Conservation (phyloP, 257 asterid species). For the Fraxinus cuspidata region DNA sequence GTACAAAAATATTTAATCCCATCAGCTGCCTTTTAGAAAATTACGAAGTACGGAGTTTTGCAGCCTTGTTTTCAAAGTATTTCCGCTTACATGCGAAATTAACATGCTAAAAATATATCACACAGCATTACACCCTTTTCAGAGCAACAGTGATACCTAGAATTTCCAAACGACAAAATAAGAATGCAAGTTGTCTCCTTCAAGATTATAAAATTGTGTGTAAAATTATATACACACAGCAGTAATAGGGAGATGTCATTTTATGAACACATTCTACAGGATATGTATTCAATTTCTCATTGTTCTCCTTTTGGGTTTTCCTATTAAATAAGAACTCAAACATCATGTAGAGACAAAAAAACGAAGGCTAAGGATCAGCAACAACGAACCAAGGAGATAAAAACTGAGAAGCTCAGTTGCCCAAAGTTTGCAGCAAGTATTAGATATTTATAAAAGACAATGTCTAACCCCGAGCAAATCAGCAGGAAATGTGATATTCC, state of each 20-base stretch:
- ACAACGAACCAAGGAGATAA: neutral
- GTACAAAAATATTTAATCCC: neutral
- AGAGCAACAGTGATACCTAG: neutral
- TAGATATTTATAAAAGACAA: neutral
- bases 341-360: neutral
- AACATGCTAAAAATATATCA: slow-evolving; percentile 5
- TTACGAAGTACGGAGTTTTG: neutral
- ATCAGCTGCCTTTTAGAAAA: neutral
- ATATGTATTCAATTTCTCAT: neutral
- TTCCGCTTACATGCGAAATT: neutral
- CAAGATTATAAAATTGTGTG: neutral
- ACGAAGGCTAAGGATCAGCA: neutral
- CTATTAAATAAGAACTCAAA: neutral
- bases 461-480: neutral
- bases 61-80: neutral
- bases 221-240: neutral
- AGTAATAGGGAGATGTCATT: neutral
- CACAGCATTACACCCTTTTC: neutral
- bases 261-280: neutral
- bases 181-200: neutral
- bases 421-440: neutral
- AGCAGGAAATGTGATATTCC: neutral
- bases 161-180: neutral
- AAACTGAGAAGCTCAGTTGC: neutral
- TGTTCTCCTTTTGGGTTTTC: neutral